Base-by-base conservation (phyloP, 208 protist genomes). In the Acanthamoeba culbertsoni region DNA sequence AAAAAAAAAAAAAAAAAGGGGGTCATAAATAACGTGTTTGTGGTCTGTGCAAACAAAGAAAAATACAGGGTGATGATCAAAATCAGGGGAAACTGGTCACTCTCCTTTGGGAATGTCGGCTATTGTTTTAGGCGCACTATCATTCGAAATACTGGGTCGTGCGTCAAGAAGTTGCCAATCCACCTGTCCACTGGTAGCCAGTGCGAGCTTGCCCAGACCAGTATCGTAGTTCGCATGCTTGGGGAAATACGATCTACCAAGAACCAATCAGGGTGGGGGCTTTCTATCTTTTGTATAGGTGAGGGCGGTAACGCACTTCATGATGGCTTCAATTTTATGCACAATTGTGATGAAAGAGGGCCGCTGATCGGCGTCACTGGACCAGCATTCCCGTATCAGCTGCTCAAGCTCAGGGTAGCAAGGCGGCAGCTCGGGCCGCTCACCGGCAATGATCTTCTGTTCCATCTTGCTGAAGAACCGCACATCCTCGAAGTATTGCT, bases 351-450 rank as follows among this genome's bases (percentile, higher is more conserved):
- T n/a, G 35, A 77, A 77, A 33, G 65, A 77, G 18, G 65, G 65
- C n/a, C 65, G n/a, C 35, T 12, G 12, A 18, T 28, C n/a, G n/a
- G 65, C 18, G n/a, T 77, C n/a, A 20, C 31, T 77, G n/a, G 35
- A 14, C 94, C 94, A 95, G 33, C 94, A 95, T 37, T 93, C 91
- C 8, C 26, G 4, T 33, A 95, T 94, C n/a, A n/a, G n/a, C n/a
- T n/a, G n/a, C n/a, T n/a, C n/a, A n/a, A n/a, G n/a, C n/a, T n/a
- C n/a, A n/a, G 82, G 12, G 40, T 62, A 92, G 45, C 42, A 28
- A 0, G 43, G 28, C 14, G 94, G 94, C 28, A 95, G 63, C 8
- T 53, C n/a, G 7, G 93, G 93, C 37, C 95, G 48, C 20, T 96
- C 59, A 43, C 95, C 95, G 33, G 20, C 57, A 1, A 94, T 88